phyloP scores from a whole-genome alignment of 2,329 filamentous ascomycete species.

The Fusarium verticillioides region DNA sequence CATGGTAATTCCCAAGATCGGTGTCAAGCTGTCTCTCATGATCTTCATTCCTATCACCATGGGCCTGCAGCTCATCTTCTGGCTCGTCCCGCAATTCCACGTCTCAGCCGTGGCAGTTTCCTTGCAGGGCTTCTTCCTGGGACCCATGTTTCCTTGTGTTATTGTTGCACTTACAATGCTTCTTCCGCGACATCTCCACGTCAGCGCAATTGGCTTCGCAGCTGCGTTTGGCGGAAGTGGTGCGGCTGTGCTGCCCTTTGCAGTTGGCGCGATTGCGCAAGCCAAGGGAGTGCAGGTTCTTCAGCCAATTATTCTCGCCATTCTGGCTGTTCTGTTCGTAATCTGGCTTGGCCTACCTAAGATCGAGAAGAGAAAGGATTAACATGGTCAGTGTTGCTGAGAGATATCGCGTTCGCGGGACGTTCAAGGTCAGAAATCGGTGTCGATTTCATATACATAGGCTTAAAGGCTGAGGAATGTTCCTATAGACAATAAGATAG shows the following conservation, averaged over 20 bases:
- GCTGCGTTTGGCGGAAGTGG: constrained; percentile 80
- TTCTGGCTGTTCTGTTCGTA: constrained; percentile 57
- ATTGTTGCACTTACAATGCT: constrained; percentile 76
- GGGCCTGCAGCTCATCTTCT: constrained; percentile 77
- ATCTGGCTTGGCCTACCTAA: constrained; percentile 60
- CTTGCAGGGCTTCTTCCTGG: constrained; percentile 81
- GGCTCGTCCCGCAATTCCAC: constrained; percentile 82
- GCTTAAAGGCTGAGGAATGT: too few relatives aligned
- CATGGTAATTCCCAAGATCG: constrained; percentile 62
- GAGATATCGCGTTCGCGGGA: neutral
- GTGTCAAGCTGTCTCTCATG: constrained; percentile 72
- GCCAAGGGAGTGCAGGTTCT: constrained; percentile 64
- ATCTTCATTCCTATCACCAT: constrained; percentile 73
- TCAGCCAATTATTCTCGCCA: constrained; percentile 65
- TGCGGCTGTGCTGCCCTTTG: constrained; percentile 72
- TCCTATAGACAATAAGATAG: neutral
- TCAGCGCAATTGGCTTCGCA: constrained; percentile 80
- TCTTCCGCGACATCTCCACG: constrained; percentile 77
- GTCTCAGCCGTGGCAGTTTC: constrained; percentile 78
- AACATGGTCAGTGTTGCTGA: neutral
- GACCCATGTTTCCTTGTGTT: constrained; percentile 79
- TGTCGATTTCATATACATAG: too few relatives aligned
- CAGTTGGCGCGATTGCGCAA: constrained; percentile 73
- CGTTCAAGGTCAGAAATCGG: neutral
- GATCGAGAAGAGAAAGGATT: constrained; percentile 54